These are phyloP conservation scores for Volvox africanus DNA, from an alignment of 139 green algal species.

Conservation along the genomic window DNA sequence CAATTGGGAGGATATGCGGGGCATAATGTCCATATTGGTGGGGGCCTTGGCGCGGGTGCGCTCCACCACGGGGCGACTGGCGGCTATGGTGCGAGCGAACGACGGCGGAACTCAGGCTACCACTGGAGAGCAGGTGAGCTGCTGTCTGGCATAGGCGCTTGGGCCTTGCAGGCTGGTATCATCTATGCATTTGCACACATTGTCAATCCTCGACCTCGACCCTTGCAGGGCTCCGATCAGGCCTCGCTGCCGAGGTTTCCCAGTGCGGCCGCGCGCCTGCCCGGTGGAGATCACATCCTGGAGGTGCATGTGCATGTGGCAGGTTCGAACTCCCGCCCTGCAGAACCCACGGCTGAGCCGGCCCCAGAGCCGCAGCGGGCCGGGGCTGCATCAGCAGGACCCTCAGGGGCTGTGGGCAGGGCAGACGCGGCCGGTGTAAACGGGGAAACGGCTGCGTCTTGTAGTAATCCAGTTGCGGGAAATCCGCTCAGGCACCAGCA, in stretches of 20 bases:
- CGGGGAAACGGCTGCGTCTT: too few species aligned
- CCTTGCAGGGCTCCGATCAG: neutral
- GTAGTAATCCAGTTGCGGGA: too few species aligned
- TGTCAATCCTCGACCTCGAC: neutral
- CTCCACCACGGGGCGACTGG: neutral
- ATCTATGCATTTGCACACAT: neutral
- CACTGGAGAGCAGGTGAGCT: neutral
- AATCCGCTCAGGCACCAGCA: neutral
- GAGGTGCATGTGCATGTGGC: neutral
- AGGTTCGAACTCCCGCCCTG: neutral
- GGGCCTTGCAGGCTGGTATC: neutral
- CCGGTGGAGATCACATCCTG: slow-evolving; percentile 34
- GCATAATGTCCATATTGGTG: neutral
- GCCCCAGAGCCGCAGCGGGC: neutral
- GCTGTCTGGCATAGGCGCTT: neutral
- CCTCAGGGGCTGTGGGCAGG: too few species aligned
- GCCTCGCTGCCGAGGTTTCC: neutral
- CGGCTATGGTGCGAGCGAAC: neutral
- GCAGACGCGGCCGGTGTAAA: too few species aligned
- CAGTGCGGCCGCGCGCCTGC: neutral
- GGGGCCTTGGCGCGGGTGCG: neutral
- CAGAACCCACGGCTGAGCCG: neutral
- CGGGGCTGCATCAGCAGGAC: neutral
- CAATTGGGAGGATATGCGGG: neutral
- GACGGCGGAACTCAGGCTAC: neutral